These are phyloP conservation scores for Cytospora chrysosperma DNA, from an alignment of 2,329 filamentous ascomycete species.

Conservation along the genomic window DNA sequence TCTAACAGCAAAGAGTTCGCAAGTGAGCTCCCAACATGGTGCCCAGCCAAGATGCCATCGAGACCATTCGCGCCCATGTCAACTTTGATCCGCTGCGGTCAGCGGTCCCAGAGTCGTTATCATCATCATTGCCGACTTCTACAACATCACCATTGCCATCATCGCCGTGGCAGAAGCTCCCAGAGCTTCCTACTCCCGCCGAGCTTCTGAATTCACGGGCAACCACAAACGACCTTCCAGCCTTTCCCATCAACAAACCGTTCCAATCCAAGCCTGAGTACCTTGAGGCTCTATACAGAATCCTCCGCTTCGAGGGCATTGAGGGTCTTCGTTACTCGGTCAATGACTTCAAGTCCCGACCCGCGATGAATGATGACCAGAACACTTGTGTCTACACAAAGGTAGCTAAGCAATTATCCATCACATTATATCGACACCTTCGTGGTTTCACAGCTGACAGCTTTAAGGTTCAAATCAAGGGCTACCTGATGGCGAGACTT, in stretches of 20 bases:
- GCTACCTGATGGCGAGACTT: constrained; percentile 60
- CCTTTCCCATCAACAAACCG: constrained; percentile 54
- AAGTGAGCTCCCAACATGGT: too few relatives aligned
- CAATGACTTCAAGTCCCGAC: constrained; percentile 49
- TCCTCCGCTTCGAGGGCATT: constrained; percentile 73
- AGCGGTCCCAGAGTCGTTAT: neutral
- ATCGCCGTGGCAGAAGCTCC: constrained; percentile 32
- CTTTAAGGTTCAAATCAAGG: constrained; percentile 62
- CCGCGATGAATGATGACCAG: constrained; percentile 56
- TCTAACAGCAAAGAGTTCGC: too few relatives aligned
- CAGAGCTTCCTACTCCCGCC: constrained; percentile 53
- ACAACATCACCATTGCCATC: neutral
- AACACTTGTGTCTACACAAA: constrained; percentile 67
- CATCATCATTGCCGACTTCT: too few relatives aligned
- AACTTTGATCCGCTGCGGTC: neutral
- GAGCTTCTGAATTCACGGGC: constrained; percentile 48
- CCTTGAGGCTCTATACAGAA: constrained; percentile 69
- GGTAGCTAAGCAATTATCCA: constrained; percentile 46
- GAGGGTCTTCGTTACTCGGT: constrained; percentile 69
- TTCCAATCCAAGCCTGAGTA: constrained; percentile 66
- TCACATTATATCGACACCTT: neutral
- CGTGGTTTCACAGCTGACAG: neutral
- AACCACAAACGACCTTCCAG: constrained; percentile 36
- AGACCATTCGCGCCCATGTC: constrained; percentile 15
- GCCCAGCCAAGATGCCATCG: neutral